Evolutionary conservation across 2,329 filamentous ascomycete genomes (phyloP).

Genomic region (Nigrospora sphaerica): DNA sequence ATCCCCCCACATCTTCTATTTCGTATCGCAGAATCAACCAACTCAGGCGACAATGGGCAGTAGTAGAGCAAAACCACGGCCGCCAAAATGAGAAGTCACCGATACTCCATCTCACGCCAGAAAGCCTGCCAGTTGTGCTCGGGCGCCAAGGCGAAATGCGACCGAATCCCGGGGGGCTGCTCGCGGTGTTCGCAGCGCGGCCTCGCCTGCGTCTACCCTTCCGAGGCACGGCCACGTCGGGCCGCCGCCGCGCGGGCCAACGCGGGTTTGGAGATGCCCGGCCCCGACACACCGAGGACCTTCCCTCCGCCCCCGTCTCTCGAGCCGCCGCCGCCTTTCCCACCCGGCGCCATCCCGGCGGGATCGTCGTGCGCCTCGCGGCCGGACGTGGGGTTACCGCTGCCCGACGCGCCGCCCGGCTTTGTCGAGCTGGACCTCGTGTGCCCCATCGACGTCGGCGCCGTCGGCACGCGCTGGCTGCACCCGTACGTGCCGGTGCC

Average conservation of each 20-base stretch:
- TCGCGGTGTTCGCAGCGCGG: conserved; percentile 21
- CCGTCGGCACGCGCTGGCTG: conserved; percentile 42
- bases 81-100: too few species aligned
- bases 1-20: too few species aligned
- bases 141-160: conserved; percentile 30
- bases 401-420: conserved; percentile 10
- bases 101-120: conserved; percentile 30
- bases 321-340: neutral
- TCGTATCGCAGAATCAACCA: too few species aligned
- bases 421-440: conserved; percentile 29
- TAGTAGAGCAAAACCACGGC: too few species aligned
- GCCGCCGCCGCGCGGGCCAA: neutral
- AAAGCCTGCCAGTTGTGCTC: conserved; percentile 31
- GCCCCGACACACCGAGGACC: too few species aligned
- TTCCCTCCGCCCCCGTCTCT: too few species aligned
- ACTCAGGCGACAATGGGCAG: too few species aligned
- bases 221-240: neutral
- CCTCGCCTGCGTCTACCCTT: conserved; percentile 22
- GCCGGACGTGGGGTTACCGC: neutral
- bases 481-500: conserved; percentile 36
- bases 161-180: conserved; percentile 24
- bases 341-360: neutral
- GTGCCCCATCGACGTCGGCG: conserved; percentile 38
- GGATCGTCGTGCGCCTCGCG: neutral
- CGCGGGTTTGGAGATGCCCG: neutral